A percentile compares a stretch with the other conserved stretches of the same genome.
phyloP scores from a whole-genome alignment of 768 basidiomycete species.

The Filobasidium wieringae region DNA sequence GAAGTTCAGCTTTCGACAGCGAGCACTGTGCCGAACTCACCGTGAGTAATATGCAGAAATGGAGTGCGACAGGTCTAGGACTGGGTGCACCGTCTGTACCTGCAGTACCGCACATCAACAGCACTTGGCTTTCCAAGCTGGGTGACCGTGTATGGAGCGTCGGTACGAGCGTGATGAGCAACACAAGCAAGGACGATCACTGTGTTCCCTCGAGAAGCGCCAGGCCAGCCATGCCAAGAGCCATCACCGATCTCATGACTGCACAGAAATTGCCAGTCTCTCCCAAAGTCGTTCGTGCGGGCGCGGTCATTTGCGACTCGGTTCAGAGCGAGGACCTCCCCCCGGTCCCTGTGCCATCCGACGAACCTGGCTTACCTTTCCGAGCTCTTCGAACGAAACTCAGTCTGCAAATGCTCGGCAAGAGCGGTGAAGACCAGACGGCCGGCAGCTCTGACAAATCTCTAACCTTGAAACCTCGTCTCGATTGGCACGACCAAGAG shows the following conservation, averaged over 20 bases:
- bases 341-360: constrained; percentile 17
- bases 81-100: constrained; percentile 2
- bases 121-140: constrained; percentile 8
- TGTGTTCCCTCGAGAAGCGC: background rate
- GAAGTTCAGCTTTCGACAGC: background rate
- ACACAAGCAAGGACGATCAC: constrained; percentile 5
- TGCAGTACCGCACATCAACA: background rate
- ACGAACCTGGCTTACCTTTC: background rate
- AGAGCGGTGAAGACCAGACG: background rate
- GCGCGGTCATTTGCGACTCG: constrained; percentile 33
- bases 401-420: constrained; percentile 5
- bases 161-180: constrained; percentile 6
- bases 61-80: background rate
- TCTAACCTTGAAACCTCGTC: constrained; percentile 6
- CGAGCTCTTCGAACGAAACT: constrained; percentile 9
- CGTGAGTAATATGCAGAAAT: background rate
- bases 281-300: constrained; percentile 22
- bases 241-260: constrained; percentile 8
- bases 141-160: constrained; percentile 9
- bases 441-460: background rate
- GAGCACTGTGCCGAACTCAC: background rate
- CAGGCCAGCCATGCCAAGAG: background rate
- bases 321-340: constrained; percentile 31
- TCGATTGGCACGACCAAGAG: constrained; percentile 10
- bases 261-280: constrained; percentile 18